A percentile compares a stretch with the other conserved stretches of the same genome.
phyloP scores from a whole-genome alignment of 148 eudicot genomes.

The Fallopia convolvulus region DNA sequence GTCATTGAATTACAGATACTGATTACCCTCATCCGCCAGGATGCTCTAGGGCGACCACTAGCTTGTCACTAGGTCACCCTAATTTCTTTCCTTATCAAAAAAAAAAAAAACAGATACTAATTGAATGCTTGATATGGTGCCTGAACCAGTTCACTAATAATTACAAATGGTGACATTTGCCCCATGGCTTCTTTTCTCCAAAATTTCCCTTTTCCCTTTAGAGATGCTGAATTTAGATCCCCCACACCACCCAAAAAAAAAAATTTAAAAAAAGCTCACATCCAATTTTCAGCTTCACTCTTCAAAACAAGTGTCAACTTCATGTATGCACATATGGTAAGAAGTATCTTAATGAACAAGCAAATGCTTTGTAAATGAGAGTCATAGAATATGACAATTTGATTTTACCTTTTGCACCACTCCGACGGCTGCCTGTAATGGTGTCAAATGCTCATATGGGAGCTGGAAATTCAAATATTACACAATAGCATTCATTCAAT shows the following conservation, averaged over 20 bases:
- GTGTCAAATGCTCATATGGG: conserved; percentile 87
- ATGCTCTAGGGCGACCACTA: no score
- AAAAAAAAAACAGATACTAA: neutral
- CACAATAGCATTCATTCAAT: neutral
- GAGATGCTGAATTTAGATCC: neutral
- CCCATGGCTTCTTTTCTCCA: neutral
- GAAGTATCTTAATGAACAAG: neutral
- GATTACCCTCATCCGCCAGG: no score
- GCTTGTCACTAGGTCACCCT: no score
- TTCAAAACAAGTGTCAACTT: neutral
- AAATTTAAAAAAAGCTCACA: neutral
- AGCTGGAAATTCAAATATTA: conserved; percentile 37
- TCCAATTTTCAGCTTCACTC: neutral
- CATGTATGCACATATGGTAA: neutral
- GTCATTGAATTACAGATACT: neutral
- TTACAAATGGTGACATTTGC: neutral
- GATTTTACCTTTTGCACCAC: conserved; percentile 86
- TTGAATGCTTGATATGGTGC: neutral
- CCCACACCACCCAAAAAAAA: neutral
- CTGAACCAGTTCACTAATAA: neutral
- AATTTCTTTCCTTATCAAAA: no score
- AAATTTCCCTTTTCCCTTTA: neutral
- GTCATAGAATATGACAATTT: neutral
- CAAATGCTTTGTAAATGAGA: neutral
- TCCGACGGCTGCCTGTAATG: conserved; percentile 93